A percentile compares a stretch with the other conserved stretches of the same genome.
These are phyloP conservation scores for Nitzschia sp. DNA, from an alignment of 108 stramenopile genomes.

Conservation along the genomic window DNA sequence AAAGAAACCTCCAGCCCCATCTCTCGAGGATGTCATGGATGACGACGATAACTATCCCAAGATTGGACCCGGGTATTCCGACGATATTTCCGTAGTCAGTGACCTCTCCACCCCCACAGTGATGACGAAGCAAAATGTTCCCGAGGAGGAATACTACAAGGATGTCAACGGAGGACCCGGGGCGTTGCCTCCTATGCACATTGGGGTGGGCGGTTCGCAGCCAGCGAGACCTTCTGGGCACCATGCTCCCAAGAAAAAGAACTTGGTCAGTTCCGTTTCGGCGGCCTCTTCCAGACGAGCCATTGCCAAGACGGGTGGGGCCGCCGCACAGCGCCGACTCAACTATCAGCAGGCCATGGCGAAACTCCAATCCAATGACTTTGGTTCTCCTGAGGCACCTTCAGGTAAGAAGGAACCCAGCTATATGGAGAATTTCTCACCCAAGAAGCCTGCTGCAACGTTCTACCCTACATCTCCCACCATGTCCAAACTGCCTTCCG, in stretches of 20 bases:
- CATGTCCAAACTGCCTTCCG: conserved; percentile 17
- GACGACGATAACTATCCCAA: conserved; percentile 63
- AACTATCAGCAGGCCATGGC: conserved; percentile 50
- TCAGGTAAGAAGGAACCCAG: conserved; percentile 10
- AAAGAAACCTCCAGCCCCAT: conserved; percentile 8
- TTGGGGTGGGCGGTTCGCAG: conserved; percentile 14
- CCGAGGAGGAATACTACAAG: conserved; percentile 55
- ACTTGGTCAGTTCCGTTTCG: conserved; percentile 35
- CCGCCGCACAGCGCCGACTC: conserved; percentile 48
- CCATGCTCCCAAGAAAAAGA: conserved; percentile 35
- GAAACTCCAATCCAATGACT: conserved; percentile 33
- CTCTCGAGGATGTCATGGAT: conserved; percentile 36
- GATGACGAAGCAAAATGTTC: conserved; percentile 39
- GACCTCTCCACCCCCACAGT: conserved; percentile 64
- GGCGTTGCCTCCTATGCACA: conserved; percentile 37
- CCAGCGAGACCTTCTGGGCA: conserved; percentile 21
- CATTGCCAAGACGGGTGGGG: conserved; percentile 40
- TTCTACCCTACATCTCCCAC: conserved; percentile 20
- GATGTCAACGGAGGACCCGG: conserved; percentile 37
- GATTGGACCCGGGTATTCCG: conserved; percentile 58
- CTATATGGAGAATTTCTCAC: conserved; percentile 24
- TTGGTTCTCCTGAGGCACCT: conserved; percentile 5
- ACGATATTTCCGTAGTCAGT: conserved; percentile 49
- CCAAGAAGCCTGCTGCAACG: conserved; percentile 11
- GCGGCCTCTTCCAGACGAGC: conserved; percentile 22